phyloP scores from a whole-genome alignment of 371 early-diverging fungal genomes.

The Amoeboaphelidium occidentale region DNA sequence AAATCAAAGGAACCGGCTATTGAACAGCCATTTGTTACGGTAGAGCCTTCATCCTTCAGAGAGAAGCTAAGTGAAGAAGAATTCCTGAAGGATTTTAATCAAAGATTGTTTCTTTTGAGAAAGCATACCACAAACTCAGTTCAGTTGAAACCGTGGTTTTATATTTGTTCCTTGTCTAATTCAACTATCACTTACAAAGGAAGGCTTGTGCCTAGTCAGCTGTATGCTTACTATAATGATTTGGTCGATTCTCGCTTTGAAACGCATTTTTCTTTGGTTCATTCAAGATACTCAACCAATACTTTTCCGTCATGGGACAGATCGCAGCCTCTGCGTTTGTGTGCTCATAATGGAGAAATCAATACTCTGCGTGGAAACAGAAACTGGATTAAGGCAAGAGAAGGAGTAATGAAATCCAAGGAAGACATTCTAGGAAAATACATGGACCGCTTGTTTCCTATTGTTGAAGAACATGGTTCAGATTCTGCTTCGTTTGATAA shows the following conservation, averaged over 20 bases:
- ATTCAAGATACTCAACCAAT: constrained; percentile 93
- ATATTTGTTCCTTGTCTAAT: constrained; percentile 75
- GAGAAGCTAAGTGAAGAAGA: constrained; percentile 27
- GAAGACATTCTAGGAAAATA: constrained; percentile 48
- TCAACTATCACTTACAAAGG: constrained; percentile 89
- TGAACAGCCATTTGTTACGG: constrained; percentile 67
- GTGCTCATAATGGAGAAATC: constrained; percentile 94
- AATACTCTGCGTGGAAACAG: constrained; percentile 93
- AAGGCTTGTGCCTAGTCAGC: constrained; percentile 73
- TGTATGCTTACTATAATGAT: constrained; percentile 72
- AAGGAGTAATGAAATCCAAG: constrained; percentile 57
- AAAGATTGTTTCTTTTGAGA: constrained; percentile 62
- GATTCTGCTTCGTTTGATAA: constrained; percentile 87
- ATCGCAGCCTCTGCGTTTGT: constrained; percentile 88
- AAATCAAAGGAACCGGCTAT: constrained; percentile 75
- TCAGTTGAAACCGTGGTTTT: constrained; percentile 64
- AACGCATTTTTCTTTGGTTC: constrained; percentile 82
- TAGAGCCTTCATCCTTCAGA: constrained; percentile 8
- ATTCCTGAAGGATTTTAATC: constrained; percentile 49
- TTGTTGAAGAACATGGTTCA: constrained; percentile 86
- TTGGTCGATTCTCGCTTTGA: constrained; percentile 45
- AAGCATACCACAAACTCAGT: constrained; percentile 64
- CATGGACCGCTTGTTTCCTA: constrained; percentile 61
- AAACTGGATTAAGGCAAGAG: constrained; percentile 94
- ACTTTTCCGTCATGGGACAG: constrained; percentile 96